Base-by-base conservation (phyloP, 2,329 filamentous ascomycete genomes). In the Aspergillus calidoustus region DNA sequence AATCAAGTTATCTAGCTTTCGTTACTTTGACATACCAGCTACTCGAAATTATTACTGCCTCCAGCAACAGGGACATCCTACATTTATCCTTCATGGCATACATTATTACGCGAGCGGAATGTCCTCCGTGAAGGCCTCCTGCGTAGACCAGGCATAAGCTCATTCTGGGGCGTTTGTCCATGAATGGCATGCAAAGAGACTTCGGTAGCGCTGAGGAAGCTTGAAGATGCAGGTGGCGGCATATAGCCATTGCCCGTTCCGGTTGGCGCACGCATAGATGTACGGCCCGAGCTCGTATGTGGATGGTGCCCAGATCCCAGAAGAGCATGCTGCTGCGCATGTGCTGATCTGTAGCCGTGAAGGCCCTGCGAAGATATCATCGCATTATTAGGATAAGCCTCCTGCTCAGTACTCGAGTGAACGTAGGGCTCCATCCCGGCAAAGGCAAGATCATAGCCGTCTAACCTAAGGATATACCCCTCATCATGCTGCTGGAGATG, bases 201-300 rank as follows among this genome's bases (percentile, higher is more conserved):
- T 23, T 64, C 53, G 2, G 57, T 53, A 19, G 54, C 59, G 30
- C 60, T 58, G 23, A 58, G 51, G n/a, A 46, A 55, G 43, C 38
- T 54, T n/a, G 44, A 23, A 15, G 57, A 60, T 19, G 19, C 19
- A 19, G 38, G 46, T 6, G 19, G 6, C 25, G 25, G 43, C 19
- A 19, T 19, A 22, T n/a, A 9, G 2, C 28, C 28, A 17, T 19
- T 41, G 22, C 49, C 44, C 49, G 34, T 22, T 25, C 51, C 41
- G 22, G 31, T 8, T 11, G n/a, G 9, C 15, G n/a, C n/a, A 22
- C 13, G 9, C 3, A 15, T 41, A 43, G 51, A 17, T 6, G 11
- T 54, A 17, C 19, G 3, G 7, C 50, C 25, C 22, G n/a, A 22
- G 22, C 38, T 9, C 7, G 7, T 25, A 8, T 31, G 11, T 41